Percentiles rank a stretch among this genome's conserved stretches.
Evolutionary conservation across 805 yeast genomes (phyloP).

Genomic region (Candida mattraensis): DNA sequence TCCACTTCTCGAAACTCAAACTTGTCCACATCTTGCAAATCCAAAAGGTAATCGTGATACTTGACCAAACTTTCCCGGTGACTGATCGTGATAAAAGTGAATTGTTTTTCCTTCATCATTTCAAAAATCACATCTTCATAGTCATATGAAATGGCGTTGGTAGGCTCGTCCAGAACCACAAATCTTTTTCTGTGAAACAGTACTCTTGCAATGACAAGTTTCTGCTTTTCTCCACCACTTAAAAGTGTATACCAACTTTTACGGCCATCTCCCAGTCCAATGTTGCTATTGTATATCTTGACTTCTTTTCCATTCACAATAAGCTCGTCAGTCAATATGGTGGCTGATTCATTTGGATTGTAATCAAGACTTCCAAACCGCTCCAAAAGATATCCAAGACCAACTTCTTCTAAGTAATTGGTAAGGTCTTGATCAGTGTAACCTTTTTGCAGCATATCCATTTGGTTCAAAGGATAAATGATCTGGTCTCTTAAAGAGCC

Average conservation of each 20-base stretch:
- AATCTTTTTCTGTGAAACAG: conserved; percentile 78
- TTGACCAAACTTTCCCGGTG: conserved; percentile 83
- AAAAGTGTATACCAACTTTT: conserved; percentile 78
- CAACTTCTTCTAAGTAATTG: conserved; percentile 69
- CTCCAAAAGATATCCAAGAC: conserved; percentile 73
- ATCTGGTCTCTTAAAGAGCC: conserved; percentile 91
- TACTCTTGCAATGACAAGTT: conserved; percentile 84
- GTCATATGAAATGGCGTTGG: conserved; percentile 87
- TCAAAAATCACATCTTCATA: conserved; percentile 87
- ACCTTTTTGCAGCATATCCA: conserved; percentile 74
- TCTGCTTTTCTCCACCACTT: conserved; percentile 95
- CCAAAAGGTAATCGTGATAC: conserved; percentile 77
- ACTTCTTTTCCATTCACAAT: conserved; percentile 27
- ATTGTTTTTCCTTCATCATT: conserved; percentile 61
- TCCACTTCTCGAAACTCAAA: conserved; percentile 46
- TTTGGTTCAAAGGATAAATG: conserved; percentile 79
- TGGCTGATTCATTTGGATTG: conserved; percentile 28
- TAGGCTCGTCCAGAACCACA: conserved; percentile 88
- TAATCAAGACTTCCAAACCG: conserved; percentile 57
- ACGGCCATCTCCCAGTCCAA: conserved; percentile 29
- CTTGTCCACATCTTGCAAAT: conserved; percentile 56
- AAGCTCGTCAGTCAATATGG: conserved; percentile 26
- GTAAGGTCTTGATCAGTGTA: conserved; percentile 66
- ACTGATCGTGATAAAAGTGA: conserved; percentile 77
- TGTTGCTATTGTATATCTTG: conserved; percentile 28